These are phyloP conservation scores for Botryotinia narcissicola DNA, from an alignment of 2,329 filamentous ascomycete genomes.

Conservation along the genomic window DNA sequence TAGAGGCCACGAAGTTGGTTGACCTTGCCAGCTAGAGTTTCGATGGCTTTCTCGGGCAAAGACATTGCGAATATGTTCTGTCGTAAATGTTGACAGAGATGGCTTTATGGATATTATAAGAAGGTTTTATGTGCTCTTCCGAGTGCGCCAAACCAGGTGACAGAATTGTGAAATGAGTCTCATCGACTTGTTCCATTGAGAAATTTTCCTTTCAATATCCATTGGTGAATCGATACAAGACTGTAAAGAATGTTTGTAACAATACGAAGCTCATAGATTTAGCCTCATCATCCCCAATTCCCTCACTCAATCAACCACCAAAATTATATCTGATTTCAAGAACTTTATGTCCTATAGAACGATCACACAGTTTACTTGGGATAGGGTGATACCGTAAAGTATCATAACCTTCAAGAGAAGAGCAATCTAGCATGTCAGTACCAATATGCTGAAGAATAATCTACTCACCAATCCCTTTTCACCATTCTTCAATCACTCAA, in stretches of 20 bases:
- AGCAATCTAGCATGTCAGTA: rapidly evolving
- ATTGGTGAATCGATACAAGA: background rate
- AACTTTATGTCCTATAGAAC: background rate
- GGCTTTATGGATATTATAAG: background rate
- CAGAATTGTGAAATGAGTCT: background rate
- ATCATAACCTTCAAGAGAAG: background rate
- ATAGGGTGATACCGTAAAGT: background rate
- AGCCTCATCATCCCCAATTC: background rate
- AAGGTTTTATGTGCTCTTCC: background rate
- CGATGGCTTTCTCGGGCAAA: background rate
- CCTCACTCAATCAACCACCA: background rate
- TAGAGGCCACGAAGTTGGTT: background rate
- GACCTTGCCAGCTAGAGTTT: background rate
- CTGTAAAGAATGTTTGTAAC: background rate
- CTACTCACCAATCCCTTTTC: background rate
- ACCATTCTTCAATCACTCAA: background rate
- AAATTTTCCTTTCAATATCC: background rate
- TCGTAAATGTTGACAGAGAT: background rate
- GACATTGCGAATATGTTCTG: background rate
- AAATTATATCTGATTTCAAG: background rate
- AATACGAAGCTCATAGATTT: too few species aligned
- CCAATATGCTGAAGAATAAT: rapidly evolving
- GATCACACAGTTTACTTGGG: background rate
- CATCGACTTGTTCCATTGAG: background rate
- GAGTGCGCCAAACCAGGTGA: background rate